A percentile compares a stretch with the other conserved stretches of the same genome.
Evolutionary conservation across 176 grass and related monocot genomes (phyloP).

Genomic region (Triticum dicoccoides): DNA sequence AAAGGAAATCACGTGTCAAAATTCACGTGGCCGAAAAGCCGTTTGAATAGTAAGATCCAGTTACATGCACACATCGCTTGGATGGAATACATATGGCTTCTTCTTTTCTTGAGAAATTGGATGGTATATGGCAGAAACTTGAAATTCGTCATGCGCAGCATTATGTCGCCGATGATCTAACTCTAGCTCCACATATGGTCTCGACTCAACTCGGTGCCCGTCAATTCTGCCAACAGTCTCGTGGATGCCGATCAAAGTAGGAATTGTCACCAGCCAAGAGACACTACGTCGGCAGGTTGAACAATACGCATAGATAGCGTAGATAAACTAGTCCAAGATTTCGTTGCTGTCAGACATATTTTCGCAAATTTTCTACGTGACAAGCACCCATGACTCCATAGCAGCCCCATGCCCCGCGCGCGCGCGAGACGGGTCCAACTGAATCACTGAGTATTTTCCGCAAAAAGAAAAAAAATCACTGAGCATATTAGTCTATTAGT

Average conservation of each 20-base stretch:
- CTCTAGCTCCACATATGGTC: background rate
- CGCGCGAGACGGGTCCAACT: constrained; percentile 24
- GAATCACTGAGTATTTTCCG: background rate
- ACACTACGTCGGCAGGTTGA: background rate
- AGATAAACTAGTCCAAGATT: background rate
- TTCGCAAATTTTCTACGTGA: background rate
- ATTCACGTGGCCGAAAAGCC: background rate
- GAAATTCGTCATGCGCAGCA: too few relatives aligned
- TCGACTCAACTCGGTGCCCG: background rate
- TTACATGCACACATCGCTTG: background rate
- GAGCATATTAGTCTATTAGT: background rate
- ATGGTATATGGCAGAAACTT: too few relatives aligned
- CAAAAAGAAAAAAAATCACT: too few relatives aligned
- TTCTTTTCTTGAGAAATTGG: too few relatives aligned
- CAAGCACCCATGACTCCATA: background rate
- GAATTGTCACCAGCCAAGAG: background rate
- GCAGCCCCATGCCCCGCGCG: background rate
- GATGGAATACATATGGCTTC: background rate
- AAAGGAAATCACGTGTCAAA: too few relatives aligned
- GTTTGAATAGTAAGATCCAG: background rate
- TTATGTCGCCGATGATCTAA: background rate
- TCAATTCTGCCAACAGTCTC: background rate
- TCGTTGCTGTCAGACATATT: too few relatives aligned
- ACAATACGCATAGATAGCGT: background rate
- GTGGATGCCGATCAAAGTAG: background rate